A percentile compares a stretch with the other conserved stretches of the same genome.
Conservation (phyloP, 805 yeast genomes). For the Cyberlindnera mycetangii region DNA sequence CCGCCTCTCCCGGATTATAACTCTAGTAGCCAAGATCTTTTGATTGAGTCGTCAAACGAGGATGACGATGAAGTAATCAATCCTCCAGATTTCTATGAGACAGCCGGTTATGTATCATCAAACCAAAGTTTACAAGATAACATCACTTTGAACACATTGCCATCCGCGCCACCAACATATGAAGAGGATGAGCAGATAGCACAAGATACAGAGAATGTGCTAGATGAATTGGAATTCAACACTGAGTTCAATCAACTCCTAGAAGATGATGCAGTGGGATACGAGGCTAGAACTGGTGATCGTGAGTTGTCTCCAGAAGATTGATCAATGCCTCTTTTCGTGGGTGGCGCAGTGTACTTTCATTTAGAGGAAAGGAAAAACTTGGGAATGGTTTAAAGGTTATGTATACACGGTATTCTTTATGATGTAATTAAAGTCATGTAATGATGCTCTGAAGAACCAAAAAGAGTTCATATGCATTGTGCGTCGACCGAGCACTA, state of each 20-base stretch:
- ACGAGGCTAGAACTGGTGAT: constrained; percentile 12
- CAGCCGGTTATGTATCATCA: constrained; percentile 29
- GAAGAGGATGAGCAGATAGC: constrained; percentile 15
- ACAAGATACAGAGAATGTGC: background rate
- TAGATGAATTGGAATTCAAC: constrained; percentile 9
- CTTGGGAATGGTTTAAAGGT: background rate
- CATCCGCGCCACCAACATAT: constrained; percentile 36
- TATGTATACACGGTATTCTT: too few species aligned
- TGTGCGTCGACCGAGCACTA: too few species aligned
- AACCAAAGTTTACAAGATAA: constrained; percentile 32
- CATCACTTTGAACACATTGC: constrained; percentile 33
- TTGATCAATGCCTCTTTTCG: too few species aligned
- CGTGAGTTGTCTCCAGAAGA: constrained; percentile 10
- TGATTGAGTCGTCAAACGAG: constrained; percentile 56
- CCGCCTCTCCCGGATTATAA: constrained; percentile 95
- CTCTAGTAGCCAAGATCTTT: constrained; percentile 70
- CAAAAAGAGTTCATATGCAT: too few species aligned
- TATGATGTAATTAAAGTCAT: too few species aligned
- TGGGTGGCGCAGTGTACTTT: too few species aligned
- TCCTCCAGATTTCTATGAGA: constrained; percentile 29
- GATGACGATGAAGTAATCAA: constrained; percentile 28
- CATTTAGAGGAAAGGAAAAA: background rate
- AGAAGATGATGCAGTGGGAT: constrained; percentile 1
- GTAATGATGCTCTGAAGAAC: too few species aligned
- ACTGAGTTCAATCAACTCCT: constrained; percentile 16